Base-by-base conservation (phyloP, 1,284 basidiomycete genomes). In the Dichomitus squalens region DNA sequence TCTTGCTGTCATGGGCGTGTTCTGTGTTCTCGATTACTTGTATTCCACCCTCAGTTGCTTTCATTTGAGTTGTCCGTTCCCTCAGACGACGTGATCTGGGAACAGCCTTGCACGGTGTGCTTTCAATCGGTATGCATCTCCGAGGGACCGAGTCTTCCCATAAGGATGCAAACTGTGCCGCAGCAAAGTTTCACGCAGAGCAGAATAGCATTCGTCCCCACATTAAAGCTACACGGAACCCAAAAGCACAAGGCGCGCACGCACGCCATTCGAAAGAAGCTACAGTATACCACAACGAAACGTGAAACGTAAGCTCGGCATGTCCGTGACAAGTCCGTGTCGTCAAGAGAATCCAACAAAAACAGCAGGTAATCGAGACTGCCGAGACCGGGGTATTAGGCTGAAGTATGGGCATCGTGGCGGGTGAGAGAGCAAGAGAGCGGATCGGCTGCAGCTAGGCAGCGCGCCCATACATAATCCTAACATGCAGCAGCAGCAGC, bases 261-360 rank as follows among this genome's bases (percentile, higher is more conserved):
- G 55, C 44, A 57, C 38, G 46, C 46, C 43, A 46, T 31, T 41
- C 39, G 54, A 21, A 29, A 34, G 39, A 43, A 35, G 27, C 49
- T 46, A 57, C 44, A 48, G 38, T 31, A 47, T 4, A 11, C 41
- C 14, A 34, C 47, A 29, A 47, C 7, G 44, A 25, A 52, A 44
- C 23, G 46, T 21, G n/a, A 36, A 35, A 16, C 31, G 31, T 35
- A 29, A 54, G 55, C 55, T 59, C 53, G 54, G 60, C 58, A 27
- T 41, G 56, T 60, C 61, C 55, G 47, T 59, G 49, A 55, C 54
- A 58, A 43, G 55, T 60, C 55, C 55, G 46, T 59, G 60, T 59
- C 57, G 55, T 63, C 20, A 55, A 34, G 29, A 41, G 31, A 27
- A 36, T 52, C n/a, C n/a, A n/a, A n/a, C n/a, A 35, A 34, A 46